Evolutionary conservation across 179 eudicot genomes (phyloP), one percentile per base, ranked within the genome.

Genomic region (Gypsophila paniculata): DNA sequence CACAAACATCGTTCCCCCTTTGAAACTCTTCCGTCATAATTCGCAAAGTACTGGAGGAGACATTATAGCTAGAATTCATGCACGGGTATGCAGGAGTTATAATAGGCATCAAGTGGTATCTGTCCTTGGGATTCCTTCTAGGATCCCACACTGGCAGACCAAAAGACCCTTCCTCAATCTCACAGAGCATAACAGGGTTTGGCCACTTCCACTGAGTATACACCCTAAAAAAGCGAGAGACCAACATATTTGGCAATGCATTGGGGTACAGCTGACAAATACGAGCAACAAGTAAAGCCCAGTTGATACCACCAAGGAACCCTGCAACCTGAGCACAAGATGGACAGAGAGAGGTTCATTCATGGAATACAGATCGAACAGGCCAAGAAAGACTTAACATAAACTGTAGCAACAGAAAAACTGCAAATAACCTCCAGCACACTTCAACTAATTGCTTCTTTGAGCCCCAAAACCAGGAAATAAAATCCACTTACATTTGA

Each of bases 31-130:
- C 88, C 69, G 85, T 86, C 91, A 91, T 87, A 58, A 91, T 85
- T 51, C 86, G 77, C 69, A 91, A 73, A 49, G 97, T 91, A 76
- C 97, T 91, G 26, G 84, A 60, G 18, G 97, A 91, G 57, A 91
- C 97, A 80, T 87, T 91, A 80, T 91, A 91, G 75, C 97, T 91
- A 70, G 97, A 91, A 68, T 91, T 91, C 97, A 91, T 91, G 85
- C 87, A 81, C 21, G 95, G 96, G 82, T 87, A 89, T 42, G 97
- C 95, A 61, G 97, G 97, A 74, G 97, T 89, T 65, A 89, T 89
- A 29, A 89, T 89, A 46, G 95, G 95, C 91, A 90, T 90, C 77
- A 89, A 73, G 72, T 90, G 91, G 52, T 68, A 77, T 78, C 89
- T 82, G 75, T 89, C 94, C 77, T 76, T 82, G n/a, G 76, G 82